These are phyloP conservation scores for Dentipellis fragilis DNA, from an alignment of 768 basidiomycete genomes.

Conservation along the genomic window DNA sequence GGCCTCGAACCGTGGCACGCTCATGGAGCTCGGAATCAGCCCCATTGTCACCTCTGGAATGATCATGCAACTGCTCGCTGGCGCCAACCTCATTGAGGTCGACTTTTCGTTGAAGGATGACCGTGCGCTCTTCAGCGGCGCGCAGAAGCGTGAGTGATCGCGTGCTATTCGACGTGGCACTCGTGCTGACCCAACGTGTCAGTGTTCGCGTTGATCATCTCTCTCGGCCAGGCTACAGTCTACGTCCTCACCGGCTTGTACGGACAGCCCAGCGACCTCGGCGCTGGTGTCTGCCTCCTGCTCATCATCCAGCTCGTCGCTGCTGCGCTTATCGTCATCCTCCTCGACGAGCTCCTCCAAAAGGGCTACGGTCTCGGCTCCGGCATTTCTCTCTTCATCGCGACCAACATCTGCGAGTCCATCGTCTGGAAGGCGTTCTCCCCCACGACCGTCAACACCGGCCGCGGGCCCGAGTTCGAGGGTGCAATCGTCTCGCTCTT, in stretches of 20 bases:
- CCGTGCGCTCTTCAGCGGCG: conserved; percentile 87
- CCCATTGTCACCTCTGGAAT: conserved; percentile 97
- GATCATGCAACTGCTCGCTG: conserved; percentile 99
- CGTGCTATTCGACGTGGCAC: not conserved
- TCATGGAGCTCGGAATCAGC: conserved; percentile 98
- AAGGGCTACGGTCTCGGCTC: conserved; percentile 99
- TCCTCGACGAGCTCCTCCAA: conserved; percentile 97
- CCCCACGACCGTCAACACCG: conserved; percentile 96
- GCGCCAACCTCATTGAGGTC: conserved; percentile 94
- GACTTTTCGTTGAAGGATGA: conserved; percentile 98
- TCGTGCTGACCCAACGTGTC: conserved; percentile 3
- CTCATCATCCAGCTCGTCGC: conserved; percentile 93
- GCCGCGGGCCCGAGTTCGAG: conserved; percentile 96
- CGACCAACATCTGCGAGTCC: conserved; percentile 98
- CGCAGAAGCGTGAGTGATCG: conserved; percentile 81
- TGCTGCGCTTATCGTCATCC: conserved; percentile 92
- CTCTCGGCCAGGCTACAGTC: conserved; percentile 93
- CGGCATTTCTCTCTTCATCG: conserved; percentile 97
- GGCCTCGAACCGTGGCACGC: conserved; percentile 94
- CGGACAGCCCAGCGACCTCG: conserved; percentile 86
- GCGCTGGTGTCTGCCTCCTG: conserved; percentile 93
- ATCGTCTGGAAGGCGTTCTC: conserved; percentile 99
- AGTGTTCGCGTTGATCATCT: conserved; percentile 97
- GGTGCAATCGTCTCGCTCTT: conserved; percentile 93
- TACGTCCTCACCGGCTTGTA: conserved; percentile 97